phyloP scores from a whole-genome alignment of 352 stramenopile genomes.

The Globisporangium iwayamae region DNA sequence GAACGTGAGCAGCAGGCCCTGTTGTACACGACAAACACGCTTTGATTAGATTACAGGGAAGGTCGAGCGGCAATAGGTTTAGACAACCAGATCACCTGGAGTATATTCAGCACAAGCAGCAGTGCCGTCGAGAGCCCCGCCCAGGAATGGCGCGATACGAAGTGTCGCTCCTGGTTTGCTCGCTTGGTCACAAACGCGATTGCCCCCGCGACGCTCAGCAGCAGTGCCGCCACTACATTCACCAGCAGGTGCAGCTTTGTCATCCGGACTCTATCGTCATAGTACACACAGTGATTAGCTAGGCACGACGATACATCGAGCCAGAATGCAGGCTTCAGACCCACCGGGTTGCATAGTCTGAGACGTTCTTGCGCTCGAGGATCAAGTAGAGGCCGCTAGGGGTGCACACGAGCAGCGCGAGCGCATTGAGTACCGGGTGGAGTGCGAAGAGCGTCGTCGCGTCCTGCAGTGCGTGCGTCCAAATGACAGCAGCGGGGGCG shows the following conservation, averaged over 20 bases:
- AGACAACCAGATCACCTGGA: conserved; percentile 26
- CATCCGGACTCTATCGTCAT: conserved; percentile 33
- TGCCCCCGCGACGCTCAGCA: conserved; percentile 34
- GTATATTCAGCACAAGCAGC: conserved; percentile 63
- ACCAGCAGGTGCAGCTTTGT: conserved; percentile 57
- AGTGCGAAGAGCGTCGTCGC: conserved; percentile 42
- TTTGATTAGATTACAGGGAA: neutral
- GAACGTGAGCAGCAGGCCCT: conserved; percentile 60
- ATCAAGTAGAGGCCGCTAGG: conserved; percentile 58
- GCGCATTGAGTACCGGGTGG: conserved; percentile 47
- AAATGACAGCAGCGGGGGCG: conserved; percentile 36
- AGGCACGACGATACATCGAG: no score
- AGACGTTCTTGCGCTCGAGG: conserved; percentile 44
- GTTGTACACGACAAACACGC: neutral
- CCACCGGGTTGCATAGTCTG: conserved; percentile 36
- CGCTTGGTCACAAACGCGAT: conserved; percentile 41
- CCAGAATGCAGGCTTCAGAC: neutral
- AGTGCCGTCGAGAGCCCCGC: conserved; percentile 39
- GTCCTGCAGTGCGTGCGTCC: conserved; percentile 42
- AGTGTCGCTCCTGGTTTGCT: conserved; percentile 26
- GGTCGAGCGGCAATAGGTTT: neutral
- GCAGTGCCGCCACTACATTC: conserved; percentile 33
- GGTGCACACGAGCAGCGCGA: conserved; percentile 51
- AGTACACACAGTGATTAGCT: neutral
- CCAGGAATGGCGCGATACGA: conserved; percentile 53